These are phyloP conservation scores for Fusarium udum DNA, from an alignment of 2,329 filamentous ascomycete species.

Conservation along the genomic window DNA sequence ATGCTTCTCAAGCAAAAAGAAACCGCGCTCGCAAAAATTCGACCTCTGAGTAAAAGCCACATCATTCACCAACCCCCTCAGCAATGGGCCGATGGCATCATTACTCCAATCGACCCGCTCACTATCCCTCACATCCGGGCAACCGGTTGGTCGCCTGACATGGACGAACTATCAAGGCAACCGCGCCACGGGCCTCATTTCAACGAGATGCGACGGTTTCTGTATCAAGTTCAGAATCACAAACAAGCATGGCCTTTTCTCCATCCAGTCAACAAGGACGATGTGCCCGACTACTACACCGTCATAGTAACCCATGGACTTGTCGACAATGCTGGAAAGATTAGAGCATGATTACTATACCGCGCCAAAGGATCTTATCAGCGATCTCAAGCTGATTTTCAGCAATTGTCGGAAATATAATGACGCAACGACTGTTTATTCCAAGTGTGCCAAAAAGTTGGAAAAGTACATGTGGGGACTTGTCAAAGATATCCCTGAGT, in stretches of 20 bases:
- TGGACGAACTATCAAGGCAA: conserved; percentile 95
- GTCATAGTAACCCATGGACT: conserved; percentile 98
- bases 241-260: conserved; percentile 94
- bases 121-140: conserved; percentile 88
- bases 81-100: conserved; percentile 78
- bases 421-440: conserved; percentile 92
- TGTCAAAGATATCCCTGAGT: conserved; percentile 91
- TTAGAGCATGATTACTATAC: conserved; percentile 93
- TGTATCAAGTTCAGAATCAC: conserved; percentile 96
- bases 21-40: conserved; percentile 91
- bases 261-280: conserved; percentile 91
- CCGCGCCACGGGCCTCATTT: conserved; percentile 96
- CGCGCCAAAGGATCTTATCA: conserved; percentile 90
- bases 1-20: conserved; percentile 99
- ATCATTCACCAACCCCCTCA: conserved; percentile 85
- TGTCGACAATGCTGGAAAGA: conserved; percentile 95
- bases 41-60: conserved; percentile 88
- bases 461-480: conserved; percentile 96
- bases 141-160: conserved; percentile 94
- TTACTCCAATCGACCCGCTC: conserved; percentile 82
- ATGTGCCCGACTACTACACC: conserved; percentile 97
- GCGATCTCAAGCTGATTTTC: conserved; percentile 88
- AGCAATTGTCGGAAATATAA: conserved; percentile 97
- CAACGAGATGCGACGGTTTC: conserved; percentile 88
- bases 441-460: conserved; percentile 91